These are phyloP conservation scores for Picea mariana DNA, from an alignment of 83 land plant species.

Conservation along the genomic window DNA sequence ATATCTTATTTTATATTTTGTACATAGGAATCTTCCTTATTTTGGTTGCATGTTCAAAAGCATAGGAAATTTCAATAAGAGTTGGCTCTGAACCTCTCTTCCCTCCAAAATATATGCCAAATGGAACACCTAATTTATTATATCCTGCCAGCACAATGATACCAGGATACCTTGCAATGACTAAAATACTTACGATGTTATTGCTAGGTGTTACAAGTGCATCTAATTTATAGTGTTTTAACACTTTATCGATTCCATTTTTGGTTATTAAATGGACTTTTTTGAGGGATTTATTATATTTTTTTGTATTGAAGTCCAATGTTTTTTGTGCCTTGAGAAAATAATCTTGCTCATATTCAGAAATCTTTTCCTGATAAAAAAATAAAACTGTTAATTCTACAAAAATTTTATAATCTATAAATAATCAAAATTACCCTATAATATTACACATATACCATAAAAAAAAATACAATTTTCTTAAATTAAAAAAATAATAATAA, in stretches of 20 bases:
- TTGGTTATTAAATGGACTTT: constrained; percentile 16
- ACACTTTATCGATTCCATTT: constrained; percentile 41
- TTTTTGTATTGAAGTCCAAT: constrained; percentile 23
- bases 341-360: constrained; percentile 43
- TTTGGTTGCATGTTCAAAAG: constrained; percentile 50
- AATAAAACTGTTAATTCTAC: no score
- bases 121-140: constrained; percentile 37
- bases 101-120: constrained; percentile 64
- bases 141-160: constrained; percentile 62
- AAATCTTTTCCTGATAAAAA: constrained; percentile 35
- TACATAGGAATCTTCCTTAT: constrained; percentile 25
- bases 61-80: constrained; percentile 60
- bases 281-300: constrained; percentile 22
- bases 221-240: constrained; percentile 37
- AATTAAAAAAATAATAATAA: no score
- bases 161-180: constrained; percentile 63
- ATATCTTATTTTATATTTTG: no score
- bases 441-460: no score
- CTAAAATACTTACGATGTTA: constrained; percentile 15
- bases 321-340: constrained; percentile 41
- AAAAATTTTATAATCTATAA: no score
- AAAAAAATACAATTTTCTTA: no score
- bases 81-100: constrained; percentile 44
- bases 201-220: constrained; percentile 36
- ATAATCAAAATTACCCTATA: no score